A percentile compares a stretch with the other conserved stretches of the same genome.
Evolutionary conservation across 768 basidiomycete species (phyloP).

Genomic region (Mycena haematopus): DNA sequence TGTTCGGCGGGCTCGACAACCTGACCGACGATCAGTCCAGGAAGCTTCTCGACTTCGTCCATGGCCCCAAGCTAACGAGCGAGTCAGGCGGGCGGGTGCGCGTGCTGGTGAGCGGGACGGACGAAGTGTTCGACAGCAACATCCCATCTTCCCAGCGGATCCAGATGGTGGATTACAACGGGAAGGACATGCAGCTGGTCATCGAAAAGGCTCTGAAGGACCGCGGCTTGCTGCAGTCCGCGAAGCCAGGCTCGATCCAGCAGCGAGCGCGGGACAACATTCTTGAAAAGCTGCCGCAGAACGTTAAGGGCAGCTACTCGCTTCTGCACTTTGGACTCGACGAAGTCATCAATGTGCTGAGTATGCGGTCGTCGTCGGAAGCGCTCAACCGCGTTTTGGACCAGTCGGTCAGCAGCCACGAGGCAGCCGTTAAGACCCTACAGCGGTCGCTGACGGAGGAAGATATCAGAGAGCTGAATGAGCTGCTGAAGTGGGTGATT

Average conservation of each 20-base stretch:
- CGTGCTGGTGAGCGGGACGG: background rate
- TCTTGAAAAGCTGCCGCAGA: slow-evolving; percentile 2
- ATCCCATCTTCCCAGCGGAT: background rate
- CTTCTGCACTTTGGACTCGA: background rate
- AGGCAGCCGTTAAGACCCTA: background rate
- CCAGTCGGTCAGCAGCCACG: slow-evolving; percentile 1
- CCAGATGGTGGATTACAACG: background rate
- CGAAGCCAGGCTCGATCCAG: background rate
- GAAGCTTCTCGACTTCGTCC: background rate
- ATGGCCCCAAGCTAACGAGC: background rate
- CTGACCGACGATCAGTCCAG: background rate
- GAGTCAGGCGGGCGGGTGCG: background rate
- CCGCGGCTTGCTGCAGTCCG: background rate
- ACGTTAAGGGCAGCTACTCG: background rate
- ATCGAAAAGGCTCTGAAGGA: background rate
- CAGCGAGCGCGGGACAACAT: background rate
- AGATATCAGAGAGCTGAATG: background rate
- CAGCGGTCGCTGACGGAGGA: background rate
- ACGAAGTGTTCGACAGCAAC: background rate
- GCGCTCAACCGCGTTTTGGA: background rate
- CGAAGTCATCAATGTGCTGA: background rate
- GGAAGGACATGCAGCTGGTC: background rate
- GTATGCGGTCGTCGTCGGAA: background rate
- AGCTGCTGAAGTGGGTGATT: background rate
- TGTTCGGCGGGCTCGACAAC: slow-evolving; percentile 1